Base-by-base conservation (phyloP, 768 basidiomycete genomes). In the Termitomyces sp. region DNA sequence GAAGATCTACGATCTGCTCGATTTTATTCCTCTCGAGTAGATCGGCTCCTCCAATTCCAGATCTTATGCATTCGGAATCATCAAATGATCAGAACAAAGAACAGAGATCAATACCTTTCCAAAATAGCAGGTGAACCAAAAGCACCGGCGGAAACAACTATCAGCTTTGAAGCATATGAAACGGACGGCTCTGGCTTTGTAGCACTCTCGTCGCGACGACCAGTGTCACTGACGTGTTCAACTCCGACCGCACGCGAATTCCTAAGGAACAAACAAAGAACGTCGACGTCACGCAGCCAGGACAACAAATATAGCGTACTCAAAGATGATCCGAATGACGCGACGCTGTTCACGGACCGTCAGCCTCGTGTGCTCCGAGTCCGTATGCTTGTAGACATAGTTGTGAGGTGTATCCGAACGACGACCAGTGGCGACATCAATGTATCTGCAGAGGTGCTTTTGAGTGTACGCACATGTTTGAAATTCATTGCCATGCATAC, bases 11-110 rank as follows among this genome's bases (percentile, higher is more conserved):
- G 32, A 84, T 54, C 60, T 78, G 75, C 7, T 73, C 65, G 36
- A 93, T 80, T 12, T 76, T 77, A 56, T 81, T 73, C 38, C 72
- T 73, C 44, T 79, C 67, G 44, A 92, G 74, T 44, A 88, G 65
- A 0, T 72, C 68, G 2, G 69, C 65, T 0, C 81, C 77, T 2
- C 92, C 92, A 57, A 95, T 87, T 7, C 92, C 90, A 0, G 87
- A 89, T 36, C 75, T 76, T 48, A 16, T 4, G 13, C 9, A 35
- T 35, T 11, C 22, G 53, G 68, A 0, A 65, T 24, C 39, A 38
- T 61, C 38, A 63, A 12, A 18, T 44, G 7, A 16, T 3, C 4
- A 9, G 18, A 20, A 13, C 8, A 57, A 8, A 38, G 8, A 18
- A 18, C 7, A 38, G 12, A 1, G 8, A 16, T 16, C 5, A 40